Percentiles rank a stretch among this genome's conserved stretches.
Conservation (phyloP, 805 yeast genomes). For the Yamadazyma phyllophila region DNA sequence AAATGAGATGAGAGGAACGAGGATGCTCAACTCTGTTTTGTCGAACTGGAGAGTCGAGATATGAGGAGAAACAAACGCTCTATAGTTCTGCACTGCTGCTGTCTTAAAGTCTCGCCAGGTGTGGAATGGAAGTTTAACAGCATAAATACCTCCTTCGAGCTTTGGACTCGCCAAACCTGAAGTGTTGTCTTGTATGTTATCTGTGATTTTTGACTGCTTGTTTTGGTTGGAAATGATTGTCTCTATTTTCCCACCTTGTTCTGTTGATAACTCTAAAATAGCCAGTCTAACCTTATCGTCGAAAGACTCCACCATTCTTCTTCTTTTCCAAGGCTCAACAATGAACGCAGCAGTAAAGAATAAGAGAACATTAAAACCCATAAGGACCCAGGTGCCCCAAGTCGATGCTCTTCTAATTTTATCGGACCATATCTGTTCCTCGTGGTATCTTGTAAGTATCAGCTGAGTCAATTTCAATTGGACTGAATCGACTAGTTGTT, state of each 20-base stretch:
- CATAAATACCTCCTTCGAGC: neutral
- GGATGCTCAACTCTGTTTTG: slow-evolving; percentile 23
- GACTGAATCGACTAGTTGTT: slow-evolving; percentile 61
- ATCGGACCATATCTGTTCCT: slow-evolving; percentile 98
- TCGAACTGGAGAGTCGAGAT: slow-evolving; percentile 17
- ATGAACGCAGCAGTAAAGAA: slow-evolving; percentile 81
- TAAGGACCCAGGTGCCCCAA: slow-evolving; percentile 91
- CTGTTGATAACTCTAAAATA: slow-evolving; percentile 17
- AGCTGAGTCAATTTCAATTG: slow-evolving; percentile 70
- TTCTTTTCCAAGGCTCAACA: slow-evolving; percentile 93
- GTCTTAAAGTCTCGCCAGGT: slow-evolving; percentile 20
- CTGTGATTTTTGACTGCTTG: neutral
- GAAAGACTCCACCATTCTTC: slow-evolving; percentile 75
- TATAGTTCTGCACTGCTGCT: slow-evolving; percentile 15
- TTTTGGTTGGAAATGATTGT: slow-evolving; percentile 8
- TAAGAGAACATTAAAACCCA: slow-evolving; percentile 80
- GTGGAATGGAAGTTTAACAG: slow-evolving; percentile 8
- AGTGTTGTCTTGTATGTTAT: neutral
- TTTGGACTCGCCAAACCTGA: neutral
- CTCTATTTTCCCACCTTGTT: slow-evolving; percentile 12
- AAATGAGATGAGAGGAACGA: slow-evolving; percentile 3
- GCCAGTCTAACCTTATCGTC: slow-evolving; percentile 68
- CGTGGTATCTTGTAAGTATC: slow-evolving; percentile 86
- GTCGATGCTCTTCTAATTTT: slow-evolving; percentile 91
- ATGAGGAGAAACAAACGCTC: slow-evolving; percentile 14